Evolutionary conservation across 1,284 basidiomycete species (phyloP), one percentile per base, ranked within the genome.

Genomic region (Cutaneotrichosporon arboriforme): DNA sequence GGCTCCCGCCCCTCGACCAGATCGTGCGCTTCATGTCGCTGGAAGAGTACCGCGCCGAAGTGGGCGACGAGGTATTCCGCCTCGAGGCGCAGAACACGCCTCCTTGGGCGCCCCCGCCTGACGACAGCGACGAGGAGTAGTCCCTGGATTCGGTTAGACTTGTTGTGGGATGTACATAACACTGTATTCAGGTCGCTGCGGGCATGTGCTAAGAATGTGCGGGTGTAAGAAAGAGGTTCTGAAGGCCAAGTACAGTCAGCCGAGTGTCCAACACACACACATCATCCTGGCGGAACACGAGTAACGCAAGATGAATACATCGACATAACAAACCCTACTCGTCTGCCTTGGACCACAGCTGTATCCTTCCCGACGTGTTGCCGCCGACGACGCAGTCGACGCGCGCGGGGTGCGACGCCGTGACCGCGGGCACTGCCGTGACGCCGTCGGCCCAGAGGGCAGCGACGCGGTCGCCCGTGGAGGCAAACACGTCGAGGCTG

Each of bases 341-440:
- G 4, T 51, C 46, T 17, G 43, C 60, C 14, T 59, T 40, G 18
- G 62, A 56, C 72, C 72, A 74, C 10, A 74, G 58, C 57, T 74
- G 72, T 13, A 72, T 59, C 42, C 71, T 62, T 0, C 76, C 76
- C 21, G 66, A 69, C 1, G 72, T 75, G 47, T 76, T 77, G 2
- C 72, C 76, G 4, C 75, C 75, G 1, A 76, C 60, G 0, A 76
- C 69, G 31, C 64, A 63, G 58, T 74, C 70, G 15, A 75, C 66
- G 4, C 67, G 43, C 20, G 40, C 59, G 2, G 77, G 77, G 52
- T 78, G 77, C 10, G 63, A 63, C 2, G 76, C 72, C 8, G 76
- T 77, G 8, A 77, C 76, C 1, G 76, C 74, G 0, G 75, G 76
- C 0, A 76, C 76, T 14, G 76, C 75, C 0, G 76, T 76, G 13